A percentile compares a stretch with the other conserved stretches of the same genome.
These are phyloP conservation scores for Trichophyton equinum DNA, from an alignment of 2,329 filamentous ascomycete species.

Conservation along the genomic window DNA sequence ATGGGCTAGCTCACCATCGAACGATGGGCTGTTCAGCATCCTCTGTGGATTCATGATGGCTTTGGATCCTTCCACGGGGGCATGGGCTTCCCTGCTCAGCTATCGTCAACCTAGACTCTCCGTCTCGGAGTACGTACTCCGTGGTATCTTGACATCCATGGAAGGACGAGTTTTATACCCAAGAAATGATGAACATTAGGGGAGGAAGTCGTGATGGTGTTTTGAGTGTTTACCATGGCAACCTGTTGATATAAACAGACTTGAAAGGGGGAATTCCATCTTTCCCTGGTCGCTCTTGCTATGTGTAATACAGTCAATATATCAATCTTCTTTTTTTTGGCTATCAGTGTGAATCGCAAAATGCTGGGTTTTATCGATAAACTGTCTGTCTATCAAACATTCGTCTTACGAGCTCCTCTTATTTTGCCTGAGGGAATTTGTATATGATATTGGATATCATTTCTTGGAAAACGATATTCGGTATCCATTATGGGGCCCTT, in stretches of 20 bases:
- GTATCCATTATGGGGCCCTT: not conserved
- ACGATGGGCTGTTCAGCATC: not conserved
- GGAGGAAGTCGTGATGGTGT: not conserved
- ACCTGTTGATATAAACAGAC: not conserved
- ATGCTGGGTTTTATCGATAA: no score
- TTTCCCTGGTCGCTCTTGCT: not conserved
- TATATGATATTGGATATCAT: not conserved
- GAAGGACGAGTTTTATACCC: not conserved
- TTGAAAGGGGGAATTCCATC: not conserved
- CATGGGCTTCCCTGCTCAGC: not conserved
- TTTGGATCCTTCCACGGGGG: not conserved
- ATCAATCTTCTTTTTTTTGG: not conserved
- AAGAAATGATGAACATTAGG: not conserved
- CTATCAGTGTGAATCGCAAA: no score
- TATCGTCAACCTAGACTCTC: no score
- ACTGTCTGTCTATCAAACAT: not conserved
- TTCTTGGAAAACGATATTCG: not conserved
- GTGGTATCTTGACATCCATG: not conserved
- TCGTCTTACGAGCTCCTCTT: not conserved
- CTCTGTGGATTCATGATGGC: not conserved
- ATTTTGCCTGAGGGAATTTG: not conserved
- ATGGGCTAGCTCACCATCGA: not conserved
- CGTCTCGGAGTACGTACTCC: no score
- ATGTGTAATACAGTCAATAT: conserved; percentile 2
- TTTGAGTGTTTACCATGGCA: not conserved